Evolutionary conservation across 257 asterid genomes (phyloP), one percentile per base, ranked within the genome.

Genomic region (Anisodus tanguticus): DNA sequence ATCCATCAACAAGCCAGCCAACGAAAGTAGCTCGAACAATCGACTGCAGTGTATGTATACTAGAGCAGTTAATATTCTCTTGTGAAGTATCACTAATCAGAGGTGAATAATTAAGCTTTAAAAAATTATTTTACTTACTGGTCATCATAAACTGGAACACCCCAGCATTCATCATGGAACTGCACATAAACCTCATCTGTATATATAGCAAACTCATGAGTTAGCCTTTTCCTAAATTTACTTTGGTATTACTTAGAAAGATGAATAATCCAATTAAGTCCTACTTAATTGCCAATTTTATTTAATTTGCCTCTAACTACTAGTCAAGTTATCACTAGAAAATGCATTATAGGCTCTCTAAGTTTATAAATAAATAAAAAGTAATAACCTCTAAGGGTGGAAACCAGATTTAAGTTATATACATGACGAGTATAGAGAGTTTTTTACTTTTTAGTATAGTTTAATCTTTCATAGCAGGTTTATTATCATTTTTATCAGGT

Each of bases 121-220:
- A 3, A 54, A 22, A 47, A 6, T 19, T 8, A 15, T 39, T 35
- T 8, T 22, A 66, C 96, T 91, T 90, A 96, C 99, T 90, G 90
- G 84, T 94, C 99, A 86, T 96, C 99, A 84, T 93, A 94, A 70
- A 89, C 95, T 71, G 99, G 98, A 88, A 91, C 97, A 76, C 99
- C 99, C 99, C 99, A 96, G 91, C 98, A 96, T 83, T 96, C 97
- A 51, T 96, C 99, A 51, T 96, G 99, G 85, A 96, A 96, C 83
- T 92, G 92, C 11, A 94, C 93, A 84, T 94, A 96, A 72, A 88
- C 85, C 81, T 88, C 86, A 88, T 96, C 99, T 95, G 97, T 26
- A 26, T 64, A 78, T 6, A 58, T 9, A 59, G 17, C 11, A 19
- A 51, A 76, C 13, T 19, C 13, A 22, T 74, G 13, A 74, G 22